These are phyloP conservation scores for Penicillium sp. DNA, from an alignment of 2,329 filamentous ascomycete genomes.

Conservation along the genomic window DNA sequence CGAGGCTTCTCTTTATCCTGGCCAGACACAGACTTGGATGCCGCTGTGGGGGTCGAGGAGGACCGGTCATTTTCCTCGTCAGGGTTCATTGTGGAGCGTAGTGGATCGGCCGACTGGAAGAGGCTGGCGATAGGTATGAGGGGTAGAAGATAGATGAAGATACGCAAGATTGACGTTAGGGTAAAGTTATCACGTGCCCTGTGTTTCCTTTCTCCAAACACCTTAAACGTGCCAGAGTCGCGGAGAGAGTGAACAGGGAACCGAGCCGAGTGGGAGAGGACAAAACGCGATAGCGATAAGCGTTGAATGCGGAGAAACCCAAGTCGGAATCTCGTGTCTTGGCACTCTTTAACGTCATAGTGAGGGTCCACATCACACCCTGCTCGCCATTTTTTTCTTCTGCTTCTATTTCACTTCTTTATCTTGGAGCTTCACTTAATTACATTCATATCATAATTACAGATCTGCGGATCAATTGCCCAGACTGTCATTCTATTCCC, in stretches of 20 bases:
- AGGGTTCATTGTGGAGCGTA: slow-evolving; percentile 21
- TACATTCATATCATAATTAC: not conserved
- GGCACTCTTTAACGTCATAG: slow-evolving; percentile 28
- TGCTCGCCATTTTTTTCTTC: slow-evolving; percentile 5
- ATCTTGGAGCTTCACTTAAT: not conserved
- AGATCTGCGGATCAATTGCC: not conserved
- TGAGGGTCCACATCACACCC: slow-evolving; percentile 18
- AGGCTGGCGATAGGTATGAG: not conserved
- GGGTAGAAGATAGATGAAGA: not conserved
- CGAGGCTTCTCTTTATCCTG: slow-evolving; percentile 58
- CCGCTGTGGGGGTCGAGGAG: slow-evolving; percentile 33
- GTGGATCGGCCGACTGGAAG: not conserved
- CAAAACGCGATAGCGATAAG: slow-evolving; percentile 25
- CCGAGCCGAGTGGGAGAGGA: slow-evolving; percentile 9
- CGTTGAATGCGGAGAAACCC: slow-evolving; percentile 21
- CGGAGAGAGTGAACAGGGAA: slow-evolving; percentile 1
- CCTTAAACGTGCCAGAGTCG: not conserved
- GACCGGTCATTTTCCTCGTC: slow-evolving; percentile 35
- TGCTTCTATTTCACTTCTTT: not conserved
- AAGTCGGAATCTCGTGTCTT: slow-evolving; percentile 14
- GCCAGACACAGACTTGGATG: slow-evolving; percentile 28
- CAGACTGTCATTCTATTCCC: not conserved
- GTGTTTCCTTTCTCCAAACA: not conserved
- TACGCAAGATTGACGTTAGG: not conserved
- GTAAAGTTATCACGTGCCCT: not conserved